Conservation (phyloP, 495 filamentous ascomycete genomes). For the Aspergillus baeticus region DNA sequence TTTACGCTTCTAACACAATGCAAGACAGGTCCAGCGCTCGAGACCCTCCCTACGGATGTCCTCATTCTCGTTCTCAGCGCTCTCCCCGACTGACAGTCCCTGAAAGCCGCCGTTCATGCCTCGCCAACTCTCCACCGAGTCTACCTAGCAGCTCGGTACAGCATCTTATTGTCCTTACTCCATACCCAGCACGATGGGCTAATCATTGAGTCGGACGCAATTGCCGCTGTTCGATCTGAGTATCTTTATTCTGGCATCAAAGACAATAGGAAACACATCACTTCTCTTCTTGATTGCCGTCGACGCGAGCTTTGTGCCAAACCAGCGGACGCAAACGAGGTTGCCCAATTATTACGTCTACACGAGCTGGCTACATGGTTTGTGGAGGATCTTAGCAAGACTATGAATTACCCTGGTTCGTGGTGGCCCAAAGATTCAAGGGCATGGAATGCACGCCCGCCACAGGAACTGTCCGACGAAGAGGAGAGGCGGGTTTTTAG, state of each 20-base stretch:
- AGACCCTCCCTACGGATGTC: not conserved
- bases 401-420: not conserved
- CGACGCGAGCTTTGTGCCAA: not conserved
- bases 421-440: too few relatives aligned
- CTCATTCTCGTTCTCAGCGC: not conserved
- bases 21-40: not conserved
- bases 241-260: not conserved
- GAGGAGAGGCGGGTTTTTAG: constrained; percentile 3
- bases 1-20: too few relatives aligned
- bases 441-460: not conserved
- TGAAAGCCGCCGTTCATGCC: not conserved
- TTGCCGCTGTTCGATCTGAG: constrained; percentile 13
- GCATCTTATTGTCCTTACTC: not conserved
- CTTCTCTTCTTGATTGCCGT: constrained; percentile 6
- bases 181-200: constrained; percentile 2
- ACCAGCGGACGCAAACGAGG: constrained; percentile 1
- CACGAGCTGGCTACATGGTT: not conserved
- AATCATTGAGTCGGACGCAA: constrained; percentile 8
- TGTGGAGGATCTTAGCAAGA: not conserved
- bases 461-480: not conserved
- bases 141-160: not conserved
- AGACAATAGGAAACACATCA: constrained; percentile 2
- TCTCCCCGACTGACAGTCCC: not conserved
- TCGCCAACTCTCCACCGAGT: not conserved
- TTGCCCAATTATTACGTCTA: not conserved